These are phyloP conservation scores for Blastobotrys americana DNA, from an alignment of 805 yeast species.

Conservation along the genomic window DNA sequence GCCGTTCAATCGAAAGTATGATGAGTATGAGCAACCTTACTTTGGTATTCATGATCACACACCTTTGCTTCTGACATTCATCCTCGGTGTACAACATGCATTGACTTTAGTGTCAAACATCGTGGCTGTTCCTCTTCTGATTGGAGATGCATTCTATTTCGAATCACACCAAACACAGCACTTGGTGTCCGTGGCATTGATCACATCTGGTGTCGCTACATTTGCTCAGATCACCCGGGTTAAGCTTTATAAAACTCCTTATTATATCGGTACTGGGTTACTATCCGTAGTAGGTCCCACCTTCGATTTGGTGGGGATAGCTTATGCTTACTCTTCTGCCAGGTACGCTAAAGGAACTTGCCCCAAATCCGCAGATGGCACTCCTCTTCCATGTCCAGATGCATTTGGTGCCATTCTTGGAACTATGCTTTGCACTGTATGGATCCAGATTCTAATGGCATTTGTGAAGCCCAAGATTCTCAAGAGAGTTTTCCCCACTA, in stretches of 20 bases:
- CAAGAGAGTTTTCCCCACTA: constrained; percentile 61
- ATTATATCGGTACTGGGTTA: constrained; percentile 65
- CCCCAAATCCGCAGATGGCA: constrained; percentile 47
- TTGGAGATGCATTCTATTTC: constrained; percentile 49
- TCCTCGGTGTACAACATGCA: constrained; percentile 67
- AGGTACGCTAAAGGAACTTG: constrained; percentile 59
- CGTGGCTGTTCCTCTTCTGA: constrained; percentile 62
- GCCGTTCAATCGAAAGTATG: constrained; percentile 36
- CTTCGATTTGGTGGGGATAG: constrained; percentile 67
- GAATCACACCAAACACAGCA: constrained; percentile 39
- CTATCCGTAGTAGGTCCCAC: constrained; percentile 73
- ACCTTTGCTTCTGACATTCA: constrained; percentile 57
- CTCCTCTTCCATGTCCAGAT: constrained; percentile 56
- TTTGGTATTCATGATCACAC: constrained; percentile 63
- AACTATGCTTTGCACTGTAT: constrained; percentile 48
- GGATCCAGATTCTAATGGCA: constrained; percentile 53
- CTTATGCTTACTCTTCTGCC: constrained; percentile 55
- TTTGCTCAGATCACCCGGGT: constrained; percentile 61
- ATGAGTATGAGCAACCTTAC: constrained; percentile 52
- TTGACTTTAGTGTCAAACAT: constrained; percentile 74
- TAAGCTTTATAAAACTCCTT: constrained; percentile 58
- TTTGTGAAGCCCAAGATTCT: constrained; percentile 56
- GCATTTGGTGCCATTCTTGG: constrained; percentile 69
- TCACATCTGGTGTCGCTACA: constrained; percentile 55
- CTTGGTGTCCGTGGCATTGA: constrained; percentile 51